A percentile compares a stretch with the other conserved stretches of the same genome.
phyloP scores from a whole-genome alignment of 352 stramenopile species.

The Phytophthora idaei region DNA sequence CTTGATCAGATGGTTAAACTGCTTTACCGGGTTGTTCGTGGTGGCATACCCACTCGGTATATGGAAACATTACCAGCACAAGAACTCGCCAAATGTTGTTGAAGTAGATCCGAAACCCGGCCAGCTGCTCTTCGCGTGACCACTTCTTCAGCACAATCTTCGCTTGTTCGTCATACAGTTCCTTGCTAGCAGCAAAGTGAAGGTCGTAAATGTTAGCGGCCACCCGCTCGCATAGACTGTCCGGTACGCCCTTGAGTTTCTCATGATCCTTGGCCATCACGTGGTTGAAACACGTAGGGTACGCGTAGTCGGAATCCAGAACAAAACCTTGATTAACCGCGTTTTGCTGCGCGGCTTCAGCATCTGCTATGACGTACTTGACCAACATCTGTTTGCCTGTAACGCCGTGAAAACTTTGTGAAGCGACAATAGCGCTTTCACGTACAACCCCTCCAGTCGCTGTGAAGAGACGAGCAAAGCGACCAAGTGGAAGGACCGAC shows the following conservation, averaged over 20 bases:
- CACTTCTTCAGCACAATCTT: no score
- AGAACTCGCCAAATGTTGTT: neutral
- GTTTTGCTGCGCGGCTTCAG: neutral
- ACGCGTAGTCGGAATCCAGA: neutral
- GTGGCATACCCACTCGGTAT: no score
- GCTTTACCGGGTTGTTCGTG: no score
- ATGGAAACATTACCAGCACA: no score
- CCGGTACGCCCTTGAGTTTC: no score
- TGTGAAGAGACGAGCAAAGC: neutral
- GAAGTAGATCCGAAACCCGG: no score
- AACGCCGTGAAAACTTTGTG: neutral
- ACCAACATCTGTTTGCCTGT: neutral
- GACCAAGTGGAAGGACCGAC: neutral
- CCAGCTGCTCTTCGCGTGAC: no score
- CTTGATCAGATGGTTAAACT: no score
- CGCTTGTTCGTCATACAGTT: no score
- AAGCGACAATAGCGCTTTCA: neutral
- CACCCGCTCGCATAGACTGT: no score
- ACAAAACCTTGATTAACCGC: neutral
- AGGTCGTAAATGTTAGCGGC: no score
- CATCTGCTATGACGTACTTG: neutral
- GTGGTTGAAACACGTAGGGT: neutral
- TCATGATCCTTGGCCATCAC: neutral
- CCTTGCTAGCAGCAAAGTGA: no score
- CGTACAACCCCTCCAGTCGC: neutral